These are phyloP conservation scores for Vaccinium macrocarpon DNA, from an alignment of 148 eudicot genomes.

Conservation along the genomic window DNA sequence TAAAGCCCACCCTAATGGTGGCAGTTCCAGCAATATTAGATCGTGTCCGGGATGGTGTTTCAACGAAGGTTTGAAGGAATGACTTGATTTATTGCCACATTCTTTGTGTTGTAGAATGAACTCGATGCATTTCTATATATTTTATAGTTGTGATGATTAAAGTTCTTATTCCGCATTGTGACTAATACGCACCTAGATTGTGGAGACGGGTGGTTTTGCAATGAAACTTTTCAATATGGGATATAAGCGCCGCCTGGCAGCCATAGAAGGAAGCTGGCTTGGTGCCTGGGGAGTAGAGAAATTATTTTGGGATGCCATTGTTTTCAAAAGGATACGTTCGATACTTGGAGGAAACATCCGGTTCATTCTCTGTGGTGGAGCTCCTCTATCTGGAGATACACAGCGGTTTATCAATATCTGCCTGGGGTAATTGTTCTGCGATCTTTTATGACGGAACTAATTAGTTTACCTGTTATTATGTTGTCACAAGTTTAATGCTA, in stretches of 20 bases:
- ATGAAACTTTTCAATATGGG: slow-evolving; percentile 68
- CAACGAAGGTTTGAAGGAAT: slow-evolving; percentile 59
- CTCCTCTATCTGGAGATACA: slow-evolving; percentile 90
- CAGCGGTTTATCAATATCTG: slow-evolving; percentile 94
- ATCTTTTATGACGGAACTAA: not conserved
- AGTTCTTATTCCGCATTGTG: not conserved
- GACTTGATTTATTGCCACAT: slow-evolving; percentile 9
- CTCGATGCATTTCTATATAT: not conserved
- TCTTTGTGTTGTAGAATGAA: not conserved
- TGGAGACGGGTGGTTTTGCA: slow-evolving; percentile 66
- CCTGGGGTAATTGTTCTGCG: slow-evolving; percentile 66
- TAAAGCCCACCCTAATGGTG: slow-evolving; percentile 90
- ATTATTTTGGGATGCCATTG: slow-evolving; percentile 66
- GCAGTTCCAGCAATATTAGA: slow-evolving; percentile 96
- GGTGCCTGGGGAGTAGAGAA: slow-evolving; percentile 92
- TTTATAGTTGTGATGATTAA: not conserved
- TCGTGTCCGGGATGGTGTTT: slow-evolving; percentile 91
- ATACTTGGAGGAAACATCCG: slow-evolving; percentile 88
- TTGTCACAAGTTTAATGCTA: not conserved
- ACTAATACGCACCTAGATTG: slow-evolving; percentile 49
- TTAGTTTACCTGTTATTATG: not conserved
- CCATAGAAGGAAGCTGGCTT: slow-evolving; percentile 91
- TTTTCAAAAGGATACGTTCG: slow-evolving; percentile 68
- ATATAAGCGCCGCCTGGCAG: slow-evolving; percentile 67
- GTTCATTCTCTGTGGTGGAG: slow-evolving; percentile 96